These are phyloP conservation scores for Catharanthus roseus DNA, from an alignment of 257 asterid species.

Conservation along the genomic window DNA sequence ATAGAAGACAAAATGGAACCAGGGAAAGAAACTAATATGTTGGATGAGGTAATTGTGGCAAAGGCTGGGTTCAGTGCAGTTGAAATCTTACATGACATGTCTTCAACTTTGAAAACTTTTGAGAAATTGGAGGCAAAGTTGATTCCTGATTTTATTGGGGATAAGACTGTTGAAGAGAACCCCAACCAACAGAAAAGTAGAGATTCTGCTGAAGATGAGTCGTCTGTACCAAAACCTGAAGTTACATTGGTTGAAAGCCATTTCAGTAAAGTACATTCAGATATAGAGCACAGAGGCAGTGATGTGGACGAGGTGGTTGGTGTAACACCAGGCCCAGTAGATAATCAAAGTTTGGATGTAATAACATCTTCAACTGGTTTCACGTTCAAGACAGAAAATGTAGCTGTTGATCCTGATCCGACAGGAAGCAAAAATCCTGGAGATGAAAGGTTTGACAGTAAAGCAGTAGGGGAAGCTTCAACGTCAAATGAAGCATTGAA, in stretches of 20 bases:
- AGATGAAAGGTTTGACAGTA: neutral
- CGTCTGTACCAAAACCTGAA: conserved; percentile 17
- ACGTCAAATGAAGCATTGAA: neutral
- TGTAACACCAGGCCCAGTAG: conserved; percentile 10
- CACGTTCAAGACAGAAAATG: conserved; percentile 6
- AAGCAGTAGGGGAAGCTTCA: conserved; percentile 6
- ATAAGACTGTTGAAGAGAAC: conserved; percentile 8
- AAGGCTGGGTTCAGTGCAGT: conserved; percentile 20
- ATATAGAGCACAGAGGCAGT: conserved; percentile 7
- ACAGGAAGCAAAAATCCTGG: neutral
- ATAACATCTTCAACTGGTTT: conserved; percentile 9
- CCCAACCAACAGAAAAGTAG: conserved; percentile 12
- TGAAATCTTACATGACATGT: conserved; percentile 15
- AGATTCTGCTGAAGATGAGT: conserved; percentile 9
- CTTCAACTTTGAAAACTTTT: conserved; percentile 11
- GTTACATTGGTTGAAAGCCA: conserved; percentile 2
- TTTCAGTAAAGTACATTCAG: conserved; percentile 8
- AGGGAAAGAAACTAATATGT: conserved; percentile 9
- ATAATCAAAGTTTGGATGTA: conserved; percentile 14
- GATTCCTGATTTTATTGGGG: conserved; percentile 6
- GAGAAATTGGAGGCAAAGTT: neutral
- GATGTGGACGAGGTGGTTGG: conserved; percentile 12
- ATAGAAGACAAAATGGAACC: conserved; percentile 14
- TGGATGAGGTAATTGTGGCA: conserved; percentile 17
- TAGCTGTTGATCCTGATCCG: conserved; percentile 4